phyloP scores from a whole-genome alignment of 441 rosid species.

The Omphalea diandra region DNA sequence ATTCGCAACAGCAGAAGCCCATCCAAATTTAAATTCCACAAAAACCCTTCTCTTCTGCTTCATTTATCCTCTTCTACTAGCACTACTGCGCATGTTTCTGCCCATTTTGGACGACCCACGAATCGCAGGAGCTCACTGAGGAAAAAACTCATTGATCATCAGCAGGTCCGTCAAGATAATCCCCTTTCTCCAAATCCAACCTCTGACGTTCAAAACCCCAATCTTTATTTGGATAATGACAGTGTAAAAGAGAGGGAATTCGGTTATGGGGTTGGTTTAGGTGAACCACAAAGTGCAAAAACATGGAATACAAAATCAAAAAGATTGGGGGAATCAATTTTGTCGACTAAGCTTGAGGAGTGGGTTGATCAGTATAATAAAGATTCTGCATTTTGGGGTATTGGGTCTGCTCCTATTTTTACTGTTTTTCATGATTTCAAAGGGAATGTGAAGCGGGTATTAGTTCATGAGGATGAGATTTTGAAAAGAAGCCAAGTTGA shows the following conservation, averaged over 20 bases:
- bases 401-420: conserved; percentile 67
- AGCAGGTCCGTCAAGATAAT: conserved; percentile 49
- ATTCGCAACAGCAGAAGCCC: conserved; percentile 25
- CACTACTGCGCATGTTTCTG: conserved; percentile 41
- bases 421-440: conserved; percentile 49
- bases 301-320: conserved; percentile 32
- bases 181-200: conserved; percentile 31
- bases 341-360: conserved; percentile 55
- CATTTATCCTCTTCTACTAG: too few species aligned
- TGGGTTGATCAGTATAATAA: conserved; percentile 64
- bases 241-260: conserved; percentile 21
- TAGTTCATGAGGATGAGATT: conserved; percentile 62
- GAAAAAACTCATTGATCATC: conserved; percentile 56
- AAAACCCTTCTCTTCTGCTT: conserved; percentile 22
- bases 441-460: conserved; percentile 63
- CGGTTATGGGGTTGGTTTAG: conserved; percentile 19
- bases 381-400: conserved; percentile 74
- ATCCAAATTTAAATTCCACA: conserved; percentile 25
- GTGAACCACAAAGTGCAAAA: conserved; percentile 21
- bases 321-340: conserved; percentile 43
- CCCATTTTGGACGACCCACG: conserved; percentile 52
- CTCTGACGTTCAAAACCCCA: conserved; percentile 32
- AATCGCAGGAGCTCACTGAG: conserved; percentile 71
- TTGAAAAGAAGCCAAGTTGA: conserved; percentile 40
- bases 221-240: conserved; percentile 19